Evolutionary conservation across 2,329 filamentous ascomycete genomes (phyloP).

Genomic region (Diaporthe sp.): DNA sequence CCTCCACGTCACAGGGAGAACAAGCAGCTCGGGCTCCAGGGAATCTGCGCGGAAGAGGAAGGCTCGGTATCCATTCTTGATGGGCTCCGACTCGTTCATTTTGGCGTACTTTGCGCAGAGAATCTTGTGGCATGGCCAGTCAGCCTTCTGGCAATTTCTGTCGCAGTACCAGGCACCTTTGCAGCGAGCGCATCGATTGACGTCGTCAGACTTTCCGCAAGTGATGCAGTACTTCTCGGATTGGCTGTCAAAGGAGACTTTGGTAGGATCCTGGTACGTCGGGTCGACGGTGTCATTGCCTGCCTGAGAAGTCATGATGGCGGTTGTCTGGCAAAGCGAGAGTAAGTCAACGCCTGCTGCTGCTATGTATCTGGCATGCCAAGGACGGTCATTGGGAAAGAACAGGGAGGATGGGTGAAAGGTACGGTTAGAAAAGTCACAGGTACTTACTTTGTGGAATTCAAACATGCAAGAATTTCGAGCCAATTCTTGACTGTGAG

Average conservation of each 20-base stretch:
- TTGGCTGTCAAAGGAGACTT: background rate
- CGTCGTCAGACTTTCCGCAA: background rate
- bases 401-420: too few relatives aligned
- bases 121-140: background rate
- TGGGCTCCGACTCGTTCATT: background rate
- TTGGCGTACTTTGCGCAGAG: background rate
- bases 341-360: too few relatives aligned
- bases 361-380: too few relatives aligned
- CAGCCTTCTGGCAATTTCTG: background rate
- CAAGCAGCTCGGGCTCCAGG: background rate
- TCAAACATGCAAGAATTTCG: too few relatives aligned
- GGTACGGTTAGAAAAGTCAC: too few relatives aligned
- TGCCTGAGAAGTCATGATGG: background rate
- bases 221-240: conserved; percentile 7
- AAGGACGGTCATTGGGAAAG: too few relatives aligned
- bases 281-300: background rate
- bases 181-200: background rate
- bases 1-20: background rate
- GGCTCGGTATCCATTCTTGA: background rate
- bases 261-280: background rate
- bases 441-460: too few relatives aligned
- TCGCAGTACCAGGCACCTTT: conserved; percentile 6
- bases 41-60: background rate
- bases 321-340: background rate
- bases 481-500: too few relatives aligned